Percentiles rank a stretch among this genome's conserved stretches.
These are phyloP conservation scores for Saccharomycopsis sp. DNA, from an alignment of 805 yeast genomes.

Conservation along the genomic window DNA sequence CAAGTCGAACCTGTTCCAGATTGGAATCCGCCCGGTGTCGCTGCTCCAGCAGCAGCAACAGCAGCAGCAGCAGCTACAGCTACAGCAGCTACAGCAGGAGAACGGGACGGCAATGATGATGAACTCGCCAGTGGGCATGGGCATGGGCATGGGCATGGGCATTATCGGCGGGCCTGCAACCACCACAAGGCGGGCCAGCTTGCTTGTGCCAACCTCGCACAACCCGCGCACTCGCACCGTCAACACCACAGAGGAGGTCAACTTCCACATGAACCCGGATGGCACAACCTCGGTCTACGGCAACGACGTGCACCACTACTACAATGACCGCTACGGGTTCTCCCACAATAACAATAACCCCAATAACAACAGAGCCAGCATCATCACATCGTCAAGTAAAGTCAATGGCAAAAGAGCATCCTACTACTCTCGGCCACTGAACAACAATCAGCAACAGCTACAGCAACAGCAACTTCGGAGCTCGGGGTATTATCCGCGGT, in stretches of 20 bases:
- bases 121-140: too few relatives aligned
- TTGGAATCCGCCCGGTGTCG: conserved; percentile 1
- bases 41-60: too few relatives aligned
- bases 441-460: too few relatives aligned
- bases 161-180: too few relatives aligned
- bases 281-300: conserved; percentile 7
- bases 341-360: neutral
- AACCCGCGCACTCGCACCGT: conserved; percentile 8
- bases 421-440: conserved; percentile 11
- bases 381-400: neutral
- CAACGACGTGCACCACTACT: conserved; percentile 8
- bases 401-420: conserved; percentile 11
- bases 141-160: too few relatives aligned
- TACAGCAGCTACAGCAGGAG: too few relatives aligned
- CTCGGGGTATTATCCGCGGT: conserved; percentile 6
- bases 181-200: conserved; percentile 18
- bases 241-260: conserved; percentile 7
- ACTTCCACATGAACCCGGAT: conserved; percentile 8
- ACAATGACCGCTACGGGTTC: conserved; percentile 13
- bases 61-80: too few relatives aligned
- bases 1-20: neutral
- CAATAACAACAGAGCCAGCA: conserved; percentile 6
- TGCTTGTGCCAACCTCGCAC: conserved; percentile 18
- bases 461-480: conserved; percentile 5
- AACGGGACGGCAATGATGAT: conserved; percentile 6